Conservation (phyloP, 208 protist genomes). For the Crithidia acanthocephali region DNA sequence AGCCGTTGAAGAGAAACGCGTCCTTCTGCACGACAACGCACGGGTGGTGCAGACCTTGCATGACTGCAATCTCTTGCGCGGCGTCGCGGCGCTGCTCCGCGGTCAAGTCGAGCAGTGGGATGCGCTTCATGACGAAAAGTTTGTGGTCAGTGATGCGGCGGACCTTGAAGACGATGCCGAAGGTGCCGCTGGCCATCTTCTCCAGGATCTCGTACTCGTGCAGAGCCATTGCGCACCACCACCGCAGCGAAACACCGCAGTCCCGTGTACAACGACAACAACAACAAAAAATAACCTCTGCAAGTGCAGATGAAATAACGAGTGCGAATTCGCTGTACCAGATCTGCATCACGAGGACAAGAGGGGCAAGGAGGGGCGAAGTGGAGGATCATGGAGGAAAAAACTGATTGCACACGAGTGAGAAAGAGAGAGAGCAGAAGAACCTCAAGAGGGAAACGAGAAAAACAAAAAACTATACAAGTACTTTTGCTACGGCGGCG, state of each 20-base stretch:
- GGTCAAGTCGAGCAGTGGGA: slow-evolving; percentile 65
- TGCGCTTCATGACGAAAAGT: slow-evolving; percentile 87
- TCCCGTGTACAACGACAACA: background rate
- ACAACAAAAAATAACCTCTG: no score
- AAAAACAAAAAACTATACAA: no score
- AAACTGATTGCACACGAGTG: no score
- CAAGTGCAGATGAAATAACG: no score
- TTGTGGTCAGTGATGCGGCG: slow-evolving; percentile 57
- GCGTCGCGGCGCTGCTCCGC: slow-evolving; percentile 63
- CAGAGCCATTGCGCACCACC: background rate
- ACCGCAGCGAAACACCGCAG: no score
- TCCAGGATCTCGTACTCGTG: slow-evolving; percentile 84
- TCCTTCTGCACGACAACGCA: slow-evolving; percentile 80
- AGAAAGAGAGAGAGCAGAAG: no score
- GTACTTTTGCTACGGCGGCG: no score
- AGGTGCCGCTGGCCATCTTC: slow-evolving; percentile 82
- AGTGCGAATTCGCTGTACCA: no score
- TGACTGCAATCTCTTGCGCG: slow-evolving; percentile 76
- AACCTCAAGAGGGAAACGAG: no score
- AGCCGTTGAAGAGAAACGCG: slow-evolving; percentile 80
- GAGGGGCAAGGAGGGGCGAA: no score
- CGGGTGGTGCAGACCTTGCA: slow-evolving; percentile 83
- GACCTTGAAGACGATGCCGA: slow-evolving; percentile 84
- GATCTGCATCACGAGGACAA: no score
- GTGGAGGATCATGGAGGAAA: no score